These are phyloP conservation scores for Phytophthora chlamydospora DNA, from an alignment of 352 stramenopile species.

Conservation along the genomic window DNA sequence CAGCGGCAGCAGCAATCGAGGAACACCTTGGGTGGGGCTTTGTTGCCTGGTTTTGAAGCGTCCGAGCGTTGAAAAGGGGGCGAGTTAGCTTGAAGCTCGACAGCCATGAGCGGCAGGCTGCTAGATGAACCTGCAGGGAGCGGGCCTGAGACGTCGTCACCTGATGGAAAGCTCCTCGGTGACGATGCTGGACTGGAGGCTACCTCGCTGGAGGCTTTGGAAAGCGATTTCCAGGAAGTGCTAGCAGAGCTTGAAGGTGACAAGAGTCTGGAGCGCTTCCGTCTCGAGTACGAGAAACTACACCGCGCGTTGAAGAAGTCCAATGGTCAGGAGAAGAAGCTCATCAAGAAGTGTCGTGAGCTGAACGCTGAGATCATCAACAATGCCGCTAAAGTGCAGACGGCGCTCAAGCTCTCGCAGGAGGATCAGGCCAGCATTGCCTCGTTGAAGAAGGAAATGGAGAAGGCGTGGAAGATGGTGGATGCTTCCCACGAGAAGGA, in stretches of 20 bases:
- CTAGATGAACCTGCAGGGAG: constrained; percentile 10
- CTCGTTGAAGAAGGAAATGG: constrained; percentile 96
- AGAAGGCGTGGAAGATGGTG: constrained; percentile 95
- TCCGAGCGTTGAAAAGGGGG: neutral
- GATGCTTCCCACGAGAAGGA: constrained; percentile 96
- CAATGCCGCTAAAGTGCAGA: constrained; percentile 96
- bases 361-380: constrained; percentile 96
- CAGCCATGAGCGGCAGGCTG: constrained; percentile 35
- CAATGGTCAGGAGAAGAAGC: constrained; percentile 94
- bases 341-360: constrained; percentile 96
- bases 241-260: constrained; percentile 92
- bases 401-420: constrained; percentile 93
- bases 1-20: constrained; percentile 9
- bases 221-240: constrained; percentile 95
- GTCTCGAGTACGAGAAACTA: constrained; percentile 96
- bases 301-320: constrained; percentile 94
- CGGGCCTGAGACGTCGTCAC: constrained; percentile 21
- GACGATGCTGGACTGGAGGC: constrained; percentile 58
- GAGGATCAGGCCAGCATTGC: constrained; percentile 94
- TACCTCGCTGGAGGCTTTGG: constrained; percentile 84
- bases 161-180: constrained; percentile 52
- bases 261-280: constrained; percentile 94
- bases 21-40: constrained; percentile 4
- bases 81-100: neutral
- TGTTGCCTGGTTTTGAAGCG: neutral